Evolutionary conservation across 805 yeast species (phyloP).

Genomic region (Metschnikowia gruessii): DNA sequence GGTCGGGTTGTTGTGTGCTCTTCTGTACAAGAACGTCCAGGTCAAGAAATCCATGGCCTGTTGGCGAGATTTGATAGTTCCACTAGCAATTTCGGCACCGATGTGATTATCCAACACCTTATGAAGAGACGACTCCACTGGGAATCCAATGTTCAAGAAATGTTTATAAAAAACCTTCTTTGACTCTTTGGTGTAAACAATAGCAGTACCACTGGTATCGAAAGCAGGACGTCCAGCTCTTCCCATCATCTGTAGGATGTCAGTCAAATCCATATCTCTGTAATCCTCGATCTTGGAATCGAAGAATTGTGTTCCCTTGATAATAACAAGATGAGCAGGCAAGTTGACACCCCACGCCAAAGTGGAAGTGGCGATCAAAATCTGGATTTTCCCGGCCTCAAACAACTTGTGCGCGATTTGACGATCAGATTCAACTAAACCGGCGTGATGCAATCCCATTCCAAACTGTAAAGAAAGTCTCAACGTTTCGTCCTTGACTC

Average conservation of each 20-base stretch:
- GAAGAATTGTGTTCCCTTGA: conserved; percentile 73
- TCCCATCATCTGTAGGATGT: conserved; percentile 82
- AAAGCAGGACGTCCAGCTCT: conserved; percentile 82
- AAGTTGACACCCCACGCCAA: conserved; percentile 87
- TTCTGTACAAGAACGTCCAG: conserved; percentile 71
- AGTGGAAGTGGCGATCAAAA: conserved; percentile 73
- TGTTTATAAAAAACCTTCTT: conserved; percentile 76
- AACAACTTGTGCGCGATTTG: conserved; percentile 67
- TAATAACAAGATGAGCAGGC: conserved; percentile 43
- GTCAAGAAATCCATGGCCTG: conserved; percentile 73
- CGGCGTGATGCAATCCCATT: conserved; percentile 81
- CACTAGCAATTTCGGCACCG: conserved; percentile 77
- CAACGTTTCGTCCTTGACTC: conserved; percentile 81
- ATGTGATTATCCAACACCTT: conserved; percentile 74
- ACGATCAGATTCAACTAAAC: conserved; percentile 70
- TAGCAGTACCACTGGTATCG: conserved; percentile 67
- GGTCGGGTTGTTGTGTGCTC: conserved; percentile 76
- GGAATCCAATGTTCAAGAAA: conserved; percentile 74
- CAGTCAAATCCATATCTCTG: conserved; percentile 79
- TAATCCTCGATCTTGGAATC: conserved; percentile 39
- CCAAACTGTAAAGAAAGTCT: conserved; percentile 67
- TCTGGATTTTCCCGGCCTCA: conserved; percentile 68
- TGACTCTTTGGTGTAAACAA: conserved; percentile 71
- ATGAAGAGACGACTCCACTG: conserved; percentile 77
- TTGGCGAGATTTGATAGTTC: conserved; percentile 60